Evolutionary conservation across 2,329 filamentous ascomycete genomes (phyloP).

Genomic region (Coniochaeta hoffmannii): DNA sequence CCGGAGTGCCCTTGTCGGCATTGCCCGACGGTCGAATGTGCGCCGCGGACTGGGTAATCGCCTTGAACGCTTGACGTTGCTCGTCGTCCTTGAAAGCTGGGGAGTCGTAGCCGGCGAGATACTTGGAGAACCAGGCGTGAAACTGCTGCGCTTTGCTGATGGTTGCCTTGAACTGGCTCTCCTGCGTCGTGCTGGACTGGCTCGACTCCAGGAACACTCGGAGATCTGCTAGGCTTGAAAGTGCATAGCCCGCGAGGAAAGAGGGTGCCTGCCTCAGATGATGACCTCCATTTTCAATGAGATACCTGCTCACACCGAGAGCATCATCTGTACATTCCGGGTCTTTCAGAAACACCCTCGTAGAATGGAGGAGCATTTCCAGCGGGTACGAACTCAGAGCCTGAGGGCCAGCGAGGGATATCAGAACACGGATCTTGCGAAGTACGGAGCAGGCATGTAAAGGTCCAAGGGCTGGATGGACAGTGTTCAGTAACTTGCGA

Average conservation of each 20-base stretch:
- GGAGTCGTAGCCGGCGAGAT: slow-evolving; percentile 57
- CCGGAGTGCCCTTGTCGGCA: slow-evolving; percentile 60
- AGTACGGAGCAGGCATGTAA: slow-evolving; percentile 81
- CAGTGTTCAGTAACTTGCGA: slow-evolving; percentile 70
- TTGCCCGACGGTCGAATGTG: slow-evolving; percentile 62
- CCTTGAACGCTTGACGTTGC: slow-evolving; percentile 51
- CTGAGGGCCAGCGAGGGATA: slow-evolving; percentile 67
- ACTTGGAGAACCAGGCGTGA: slow-evolving; percentile 68
- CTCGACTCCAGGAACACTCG: slow-evolving; percentile 66
- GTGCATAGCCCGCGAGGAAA: slow-evolving; percentile 72
- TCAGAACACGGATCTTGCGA: slow-evolving; percentile 74
- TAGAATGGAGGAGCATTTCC: slow-evolving; percentile 80
- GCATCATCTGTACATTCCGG: slow-evolving; percentile 86
- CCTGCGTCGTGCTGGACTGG: slow-evolving; percentile 75
- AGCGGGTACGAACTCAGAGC: slow-evolving; percentile 75
- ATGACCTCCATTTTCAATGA: slow-evolving; percentile 59
- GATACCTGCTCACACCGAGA: slow-evolving; percentile 77
- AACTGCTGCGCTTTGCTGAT: slow-evolving; percentile 70
- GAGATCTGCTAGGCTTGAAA: slow-evolving; percentile 74
- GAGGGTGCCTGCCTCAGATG: slow-evolving; percentile 61
- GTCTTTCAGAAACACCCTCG: slow-evolving; percentile 73
- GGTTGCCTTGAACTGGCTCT: slow-evolving; percentile 72
- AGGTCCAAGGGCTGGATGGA: slow-evolving; percentile 77
- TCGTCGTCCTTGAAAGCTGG: slow-evolving; percentile 38
- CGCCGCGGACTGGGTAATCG: slow-evolving; percentile 62